These are phyloP conservation scores for Capsaspora owczarzaki DNA, from an alignment of 78 protist species.

Conservation along the genomic window DNA sequence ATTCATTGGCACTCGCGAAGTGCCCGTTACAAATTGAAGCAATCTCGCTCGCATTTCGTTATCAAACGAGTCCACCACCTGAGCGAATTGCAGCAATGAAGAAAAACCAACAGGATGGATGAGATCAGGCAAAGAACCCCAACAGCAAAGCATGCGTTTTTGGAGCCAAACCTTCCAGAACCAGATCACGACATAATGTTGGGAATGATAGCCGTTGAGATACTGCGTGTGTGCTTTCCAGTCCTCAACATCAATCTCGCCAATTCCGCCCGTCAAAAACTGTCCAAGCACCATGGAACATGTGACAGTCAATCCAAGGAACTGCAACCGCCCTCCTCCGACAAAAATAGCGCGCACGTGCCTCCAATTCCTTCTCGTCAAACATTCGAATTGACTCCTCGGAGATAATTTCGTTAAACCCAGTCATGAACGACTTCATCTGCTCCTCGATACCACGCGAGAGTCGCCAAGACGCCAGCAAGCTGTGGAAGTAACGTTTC, in stretches of 20 bases:
- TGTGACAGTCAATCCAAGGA: no score
- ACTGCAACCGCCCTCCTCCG: no score
- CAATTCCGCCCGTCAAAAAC: slow-evolving; percentile 23
- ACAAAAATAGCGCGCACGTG: no score
- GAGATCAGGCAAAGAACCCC: no score
- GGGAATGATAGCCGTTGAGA: not conserved
- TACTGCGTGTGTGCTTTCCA: slow-evolving; percentile 21
- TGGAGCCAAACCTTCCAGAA: no score
- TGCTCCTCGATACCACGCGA: slow-evolving; percentile 15
- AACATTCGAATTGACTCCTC: slow-evolving; percentile 9
- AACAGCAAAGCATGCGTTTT: no score
- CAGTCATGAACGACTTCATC: slow-evolving; percentile 21
- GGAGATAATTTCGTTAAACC: slow-evolving; percentile 48
- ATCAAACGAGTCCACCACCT: not conserved
- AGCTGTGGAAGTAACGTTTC: not conserved
- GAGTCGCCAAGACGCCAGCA: slow-evolving; percentile 1
- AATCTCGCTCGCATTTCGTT: not conserved
- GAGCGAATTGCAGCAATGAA: no score
- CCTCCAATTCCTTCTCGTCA: slow-evolving; percentile 42
- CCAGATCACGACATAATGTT: not conserved
- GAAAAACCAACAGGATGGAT: no score
- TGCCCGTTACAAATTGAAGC: slow-evolving; percentile 69
- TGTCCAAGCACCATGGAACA: not conserved
- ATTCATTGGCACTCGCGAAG: slow-evolving; percentile 51
- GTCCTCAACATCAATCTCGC: slow-evolving; percentile 36